Base-by-base conservation (phyloP, 257 asterid species). In the Capsicum pubescens region DNA sequence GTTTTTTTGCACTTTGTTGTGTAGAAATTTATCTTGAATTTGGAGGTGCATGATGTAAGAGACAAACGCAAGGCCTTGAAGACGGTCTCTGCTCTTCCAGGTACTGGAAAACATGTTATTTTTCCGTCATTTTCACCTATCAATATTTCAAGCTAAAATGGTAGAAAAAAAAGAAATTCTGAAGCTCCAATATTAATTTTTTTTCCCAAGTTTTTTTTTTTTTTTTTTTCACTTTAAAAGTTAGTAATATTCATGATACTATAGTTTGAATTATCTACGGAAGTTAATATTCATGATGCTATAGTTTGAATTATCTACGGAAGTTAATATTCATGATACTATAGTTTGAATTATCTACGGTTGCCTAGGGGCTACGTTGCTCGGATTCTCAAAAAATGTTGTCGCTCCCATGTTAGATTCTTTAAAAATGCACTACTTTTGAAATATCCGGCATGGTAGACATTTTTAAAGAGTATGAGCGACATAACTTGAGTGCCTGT, bases 61-160 rank as follows among this genome's bases (percentile, higher is more conserved):
- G 99, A 94, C 42, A 91, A 91, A 80, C 81, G 99, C 64, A 95
- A 89, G 93, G 98, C 97, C 81, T 66, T 95, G 86, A 94, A 95
- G 90, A 90, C 91, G 8, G 94, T 95, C 32, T 89, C 97, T 35
- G 88, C 98, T 81, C 93, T 94, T 71, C 79, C 94, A 52, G 98
- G 98, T 95, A 90, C 10, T 59, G 11, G 16, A 39, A 84, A 35
- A 15, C 32, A 26, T 84, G n/a, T 11, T 57, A 44, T 46, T n/a
- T 32, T 58, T 32, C 7, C 9, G n/a, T 56, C 8, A 42, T 46
- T 56, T 63, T 59, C 55, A 44, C 9, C 1, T 46, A 19, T 82
- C 68, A 68, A 2, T 12, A 36, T 50, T 12, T 11, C 55, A 12
- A 61, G 55, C 64, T 48, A 42, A 35, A 74, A 50, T 50, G 42